Base-by-base conservation (phyloP, 768 basidiomycete genomes). In the Auriscalpium microsporum region DNA sequence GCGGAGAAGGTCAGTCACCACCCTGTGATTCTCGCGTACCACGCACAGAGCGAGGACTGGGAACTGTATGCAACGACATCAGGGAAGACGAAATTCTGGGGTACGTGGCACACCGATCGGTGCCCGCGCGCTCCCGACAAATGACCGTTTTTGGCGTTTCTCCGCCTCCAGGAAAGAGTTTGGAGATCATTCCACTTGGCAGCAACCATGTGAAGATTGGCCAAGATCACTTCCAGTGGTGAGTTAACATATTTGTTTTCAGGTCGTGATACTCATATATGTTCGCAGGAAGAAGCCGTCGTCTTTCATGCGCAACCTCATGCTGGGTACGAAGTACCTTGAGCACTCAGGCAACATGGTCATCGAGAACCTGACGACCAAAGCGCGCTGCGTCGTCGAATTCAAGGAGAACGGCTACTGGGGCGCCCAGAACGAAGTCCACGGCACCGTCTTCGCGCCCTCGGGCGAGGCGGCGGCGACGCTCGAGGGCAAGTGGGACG, bases 401-500 rank as follows among this genome's bases (percentile, higher is more conserved):
- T 93, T 94, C 73, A 90, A 90, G 65, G 89, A 87, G 64, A 82
- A 81, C 44, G 86, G 89, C 17, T 93, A 90, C 65, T 90, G 86
- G 84, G 87, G 85, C 17, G 72, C 81, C n/a, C 75, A 81, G 17
- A 92, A 93, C 60, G 75, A 83, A 44, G 82, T 94, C 49, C 71
- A 78, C 19, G 90, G 87, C 6, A 66, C 73, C 6, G 74, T 91
- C 28, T 67, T 79, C 55, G 78, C 78, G 23, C 59, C 75, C 16
- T 71, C 75, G 36, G 86, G 84, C 21, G 70, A 81, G 8, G 71
- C 77, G 10, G 69, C 78, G 16, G 77, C 84, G 37, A 77, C 78
- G 40, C 70, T 94, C n/a, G 90, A 92, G 68, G 91, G 91, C 48
- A 91, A 87, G 68, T 94, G 91, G 92, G 87, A 94, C 64, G 87